phyloP scores from a whole-genome alignment of 2,329 filamentous ascomycete genomes.

The Pseudogymnoascus destructans region DNA sequence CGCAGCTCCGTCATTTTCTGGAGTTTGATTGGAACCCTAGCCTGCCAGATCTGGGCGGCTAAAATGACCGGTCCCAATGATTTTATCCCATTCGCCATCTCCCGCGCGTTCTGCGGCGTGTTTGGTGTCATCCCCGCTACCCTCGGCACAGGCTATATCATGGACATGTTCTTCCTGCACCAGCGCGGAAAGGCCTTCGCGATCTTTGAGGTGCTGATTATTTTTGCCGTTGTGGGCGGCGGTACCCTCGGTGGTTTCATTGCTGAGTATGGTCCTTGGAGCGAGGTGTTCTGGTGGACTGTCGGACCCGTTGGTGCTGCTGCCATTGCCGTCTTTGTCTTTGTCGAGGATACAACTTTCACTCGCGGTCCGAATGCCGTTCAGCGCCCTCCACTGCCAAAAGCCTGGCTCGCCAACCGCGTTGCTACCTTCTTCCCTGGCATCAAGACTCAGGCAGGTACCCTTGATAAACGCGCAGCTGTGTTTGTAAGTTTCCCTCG shows the following conservation, averaged over 20 bases:
- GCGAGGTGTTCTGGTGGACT: constrained; percentile 32
- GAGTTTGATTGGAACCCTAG: constrained; percentile 27
- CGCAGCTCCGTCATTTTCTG: constrained; percentile 30
- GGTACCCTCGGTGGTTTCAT: constrained; percentile 31
- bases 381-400: constrained; percentile 15
- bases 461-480: neutral
- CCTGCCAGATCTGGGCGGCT: constrained; percentile 29
- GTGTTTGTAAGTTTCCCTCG: neutral
- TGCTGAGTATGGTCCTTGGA: constrained; percentile 26
- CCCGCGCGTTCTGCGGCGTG: constrained; percentile 30
- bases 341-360: constrained; percentile 30
- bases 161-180: constrained; percentile 33
- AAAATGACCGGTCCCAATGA: constrained; percentile 26
- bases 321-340: constrained; percentile 27
- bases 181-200: constrained; percentile 31
- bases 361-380: constrained; percentile 20
- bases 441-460: neutral
- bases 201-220: constrained; percentile 26
- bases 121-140: constrained; percentile 29
- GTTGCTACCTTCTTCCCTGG: constrained; percentile 25
- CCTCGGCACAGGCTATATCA: constrained; percentile 30
- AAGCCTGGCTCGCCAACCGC: constrained; percentile 20
- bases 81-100: constrained; percentile 28
- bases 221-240: constrained; percentile 28
- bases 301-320: constrained; percentile 28